Evolutionary conservation across 2,329 filamentous ascomycete species (phyloP).

Genomic region (Beauveria medogensis): DNA sequence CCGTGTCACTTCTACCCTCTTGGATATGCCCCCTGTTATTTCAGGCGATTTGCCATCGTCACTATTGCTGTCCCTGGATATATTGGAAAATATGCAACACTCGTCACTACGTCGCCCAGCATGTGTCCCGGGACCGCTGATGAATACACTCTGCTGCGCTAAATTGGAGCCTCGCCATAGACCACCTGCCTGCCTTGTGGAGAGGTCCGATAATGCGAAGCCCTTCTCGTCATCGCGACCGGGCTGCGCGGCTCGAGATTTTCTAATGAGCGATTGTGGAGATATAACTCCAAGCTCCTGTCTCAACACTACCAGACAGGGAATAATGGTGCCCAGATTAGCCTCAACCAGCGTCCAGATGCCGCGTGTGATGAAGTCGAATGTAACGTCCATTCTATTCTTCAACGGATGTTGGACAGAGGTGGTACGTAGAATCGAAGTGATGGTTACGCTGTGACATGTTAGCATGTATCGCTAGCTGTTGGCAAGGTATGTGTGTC

Average conservation of each 20-base stretch:
- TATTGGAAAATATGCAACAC: neutral
- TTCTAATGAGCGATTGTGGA: constrained; percentile 12
- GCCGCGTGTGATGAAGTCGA: constrained; percentile 18
- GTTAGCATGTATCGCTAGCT: neutral
- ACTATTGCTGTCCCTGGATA: constrained; percentile 1
- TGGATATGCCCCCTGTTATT: neutral
- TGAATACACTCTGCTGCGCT: constrained; percentile 7
- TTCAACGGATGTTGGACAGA: constrained; percentile 25
- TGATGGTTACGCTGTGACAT: constrained; percentile 22
- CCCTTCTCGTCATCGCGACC: neutral
- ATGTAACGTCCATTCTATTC: constrained; percentile 23
- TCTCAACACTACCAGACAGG: constrained; percentile 25
- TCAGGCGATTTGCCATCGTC: neutral
- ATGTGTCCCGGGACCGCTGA: constrained; percentile 1
- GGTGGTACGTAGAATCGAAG: constrained; percentile 29
- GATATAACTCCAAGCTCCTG: constrained; percentile 15
- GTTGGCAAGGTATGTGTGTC: no score
- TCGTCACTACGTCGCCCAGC: neutral
- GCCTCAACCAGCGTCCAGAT: constrained; percentile 31
- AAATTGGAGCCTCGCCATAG: constrained; percentile 5
- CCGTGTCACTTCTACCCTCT: constrained; percentile 1
- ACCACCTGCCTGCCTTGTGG: neutral
- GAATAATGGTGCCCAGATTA: constrained; percentile 28
- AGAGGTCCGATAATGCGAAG: neutral
- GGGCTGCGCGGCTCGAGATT: neutral